Evolutionary conservation across 257 asterid species (phyloP).

Genomic region (Capsicum rhomboideum): DNA sequence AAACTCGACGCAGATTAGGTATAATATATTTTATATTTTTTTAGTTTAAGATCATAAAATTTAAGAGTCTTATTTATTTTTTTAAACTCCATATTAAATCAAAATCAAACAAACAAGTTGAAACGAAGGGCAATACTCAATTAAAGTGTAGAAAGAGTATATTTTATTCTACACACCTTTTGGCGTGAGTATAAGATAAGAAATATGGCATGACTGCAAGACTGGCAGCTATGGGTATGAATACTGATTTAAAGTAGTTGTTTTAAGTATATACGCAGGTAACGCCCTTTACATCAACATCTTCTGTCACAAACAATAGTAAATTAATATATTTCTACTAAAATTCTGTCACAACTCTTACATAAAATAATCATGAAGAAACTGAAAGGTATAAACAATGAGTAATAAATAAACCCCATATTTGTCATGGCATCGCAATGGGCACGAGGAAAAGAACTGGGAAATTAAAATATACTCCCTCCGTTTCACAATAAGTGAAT

Average conservation of each 20-base stretch:
- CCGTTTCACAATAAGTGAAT: too few relatives aligned
- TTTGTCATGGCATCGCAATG: conserved; percentile 2
- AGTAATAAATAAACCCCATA: neutral
- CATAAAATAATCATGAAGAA: neutral
- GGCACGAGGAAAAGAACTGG: neutral
- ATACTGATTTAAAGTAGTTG: neutral
- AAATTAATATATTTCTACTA: neutral
- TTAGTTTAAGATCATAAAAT: too few relatives aligned
- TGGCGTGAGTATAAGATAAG: neutral
- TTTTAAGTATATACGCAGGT: neutral
- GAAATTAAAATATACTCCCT: neutral
- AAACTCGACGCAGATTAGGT: too few relatives aligned
- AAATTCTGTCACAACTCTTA: neutral
- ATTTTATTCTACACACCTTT: neutral
- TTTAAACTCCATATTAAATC: too few relatives aligned
- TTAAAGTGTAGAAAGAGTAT: too few relatives aligned
- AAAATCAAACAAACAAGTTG: too few relatives aligned
- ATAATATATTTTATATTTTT: too few relatives aligned
- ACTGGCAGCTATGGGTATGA: neutral
- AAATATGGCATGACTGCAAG: neutral
- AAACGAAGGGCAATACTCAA: too few relatives aligned
- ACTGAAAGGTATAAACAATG: neutral
- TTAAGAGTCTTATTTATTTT: too few relatives aligned
- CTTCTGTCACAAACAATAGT: neutral
- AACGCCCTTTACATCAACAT: neutral